Evolutionary conservation across 345 rosid genomes (phyloP), one percentile per base, ranked within the genome.

Genomic region (Kandelia obovata): DNA sequence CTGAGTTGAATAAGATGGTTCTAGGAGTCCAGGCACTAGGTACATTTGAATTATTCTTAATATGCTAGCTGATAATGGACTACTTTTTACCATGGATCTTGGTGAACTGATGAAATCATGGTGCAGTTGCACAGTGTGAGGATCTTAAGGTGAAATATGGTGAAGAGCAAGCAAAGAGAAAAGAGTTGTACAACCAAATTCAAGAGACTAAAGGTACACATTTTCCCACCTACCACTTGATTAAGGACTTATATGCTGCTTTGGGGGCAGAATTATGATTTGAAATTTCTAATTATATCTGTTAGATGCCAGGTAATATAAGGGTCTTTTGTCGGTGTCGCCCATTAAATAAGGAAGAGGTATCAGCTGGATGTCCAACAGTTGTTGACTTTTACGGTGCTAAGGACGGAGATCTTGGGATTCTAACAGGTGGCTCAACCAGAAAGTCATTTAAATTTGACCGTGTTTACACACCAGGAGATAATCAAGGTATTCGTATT

Each of bases 301-400:
- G 35, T 73, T 58, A 49, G 70, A 70, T 71, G 58, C 73, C 91
- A 95, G 99, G 98, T 71, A 95, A 92, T 71, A 92, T 95, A 59
- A 84, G 97, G 79, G 99, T 95, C 49, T 95, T 95, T 69, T 92
- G 99, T 68, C 96, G 97, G 5, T 95, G 99, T 64, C 96, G 97
- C 20, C 99, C 99, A 65, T 72, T 83, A 75, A 88, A 76, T 72
- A 88, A 82, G 76, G 91, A 76, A 59, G 99, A 95, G 78, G 80
- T 74, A 21, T 81, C 89, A 58, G 75, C 84, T 47, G 88, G 80
- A 28, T 83, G 77, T 85, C 75, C 89, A 72, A 83, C 83, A 51
- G 84, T 77, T 67, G 84, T 85, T 72, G 96, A 92, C 71, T 92
- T 95, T 60, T 88, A 88, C 60, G 85, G 85, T 67, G 96, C 90